Base-by-base conservation (phyloP, 257 asterid species). In the Penstemon barbatus region DNA sequence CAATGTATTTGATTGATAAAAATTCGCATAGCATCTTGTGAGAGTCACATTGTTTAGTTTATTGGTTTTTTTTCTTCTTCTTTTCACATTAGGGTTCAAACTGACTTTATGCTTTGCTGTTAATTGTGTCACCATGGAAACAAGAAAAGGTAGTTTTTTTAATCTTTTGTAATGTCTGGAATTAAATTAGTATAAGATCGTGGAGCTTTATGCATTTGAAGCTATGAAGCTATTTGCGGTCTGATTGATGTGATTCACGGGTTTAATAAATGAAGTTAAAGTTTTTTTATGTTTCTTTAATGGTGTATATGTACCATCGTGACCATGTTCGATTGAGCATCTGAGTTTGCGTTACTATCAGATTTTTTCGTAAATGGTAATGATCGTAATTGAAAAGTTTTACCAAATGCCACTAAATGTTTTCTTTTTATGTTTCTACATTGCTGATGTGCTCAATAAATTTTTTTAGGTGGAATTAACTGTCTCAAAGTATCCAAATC, bases 401-500 rank as follows among this genome's bases (percentile, higher is more conserved):
- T 61, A 15, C 68, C 12, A 19, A 58, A 45, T 11, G 73, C 18
- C n/a, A 8, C 13, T 3, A 9, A 40, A 58, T 58, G 1, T 25
- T 25, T 25, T 25, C 41, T 56, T 66, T 59, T 53, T 68, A 25
- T 25, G 2, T 25, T n/a, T n/a, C 33, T 25, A 25, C 33, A 25
- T 25, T 1, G 33, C 33, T 25, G 48, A 77, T 67, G 9, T 41
- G 56, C 55, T 49, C 38, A 54, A 25, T 67, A 51, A 65, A 65
- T 25, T 59, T 79, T 18, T 74, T 50, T 78, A 93, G 96, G 96
- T 78, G 11, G 97, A 90, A 76, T 69, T 93, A 53, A 78, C 89
- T 39, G 85, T 90, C 42, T 80, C 87, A 4, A 93, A 93, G 80
- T 90, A 77, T 43, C 95, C 99, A 37, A 93, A 90, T 78, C 92